A percentile compares a stretch with the other conserved stretches of the same genome.
Evolutionary conservation across 2,329 filamentous ascomycete species (phyloP).

Genomic region (Cordyceps cateniannulata): DNA sequence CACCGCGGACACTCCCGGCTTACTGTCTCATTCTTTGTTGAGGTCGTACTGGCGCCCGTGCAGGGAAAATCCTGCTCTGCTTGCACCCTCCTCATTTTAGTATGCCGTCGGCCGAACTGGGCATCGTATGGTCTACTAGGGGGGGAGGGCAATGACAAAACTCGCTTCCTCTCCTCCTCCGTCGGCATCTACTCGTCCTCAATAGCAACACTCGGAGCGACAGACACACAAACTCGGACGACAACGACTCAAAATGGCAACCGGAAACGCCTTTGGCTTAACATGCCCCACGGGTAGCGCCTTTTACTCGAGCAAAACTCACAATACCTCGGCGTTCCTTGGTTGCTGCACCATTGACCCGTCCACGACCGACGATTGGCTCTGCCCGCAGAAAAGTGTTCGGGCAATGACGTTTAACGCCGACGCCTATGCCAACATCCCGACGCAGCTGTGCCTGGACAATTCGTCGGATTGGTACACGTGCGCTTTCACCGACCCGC

Average conservation of each 20-base stretch:
- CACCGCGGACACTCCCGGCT: not conserved
- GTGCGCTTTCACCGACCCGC: slow-evolving; percentile 22
- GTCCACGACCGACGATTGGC: slow-evolving; percentile 23
- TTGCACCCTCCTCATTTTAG: no score
- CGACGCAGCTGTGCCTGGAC: slow-evolving; percentile 25
- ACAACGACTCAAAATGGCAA: not conserved
- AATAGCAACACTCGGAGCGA: no score
- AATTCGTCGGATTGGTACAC: slow-evolving; percentile 26
- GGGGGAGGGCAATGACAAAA: not conserved
- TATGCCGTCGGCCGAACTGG: no score
- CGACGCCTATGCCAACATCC: slow-evolving; percentile 21
- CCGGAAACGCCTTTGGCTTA: slow-evolving; percentile 18
- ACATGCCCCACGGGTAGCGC: slow-evolving; percentile 25
- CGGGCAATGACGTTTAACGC: slow-evolving; percentile 23
- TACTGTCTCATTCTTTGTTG: not conserved
- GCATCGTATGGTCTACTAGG: no score
- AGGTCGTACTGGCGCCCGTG: not conserved
- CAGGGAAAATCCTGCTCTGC: not conserved
- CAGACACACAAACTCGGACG: no score
- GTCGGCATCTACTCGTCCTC: no score
- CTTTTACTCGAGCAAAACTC: slow-evolving; percentile 29
- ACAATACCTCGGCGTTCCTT: slow-evolving; percentile 28
- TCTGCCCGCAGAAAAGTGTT: slow-evolving; percentile 26
- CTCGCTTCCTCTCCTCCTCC: no score
- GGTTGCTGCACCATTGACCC: slow-evolving; percentile 35